Percentiles rank a stretch among this genome's conserved stretches.
phyloP scores from a whole-genome alignment of 495 filamentous ascomycete genomes.

The Ramalina intermedia region DNA sequence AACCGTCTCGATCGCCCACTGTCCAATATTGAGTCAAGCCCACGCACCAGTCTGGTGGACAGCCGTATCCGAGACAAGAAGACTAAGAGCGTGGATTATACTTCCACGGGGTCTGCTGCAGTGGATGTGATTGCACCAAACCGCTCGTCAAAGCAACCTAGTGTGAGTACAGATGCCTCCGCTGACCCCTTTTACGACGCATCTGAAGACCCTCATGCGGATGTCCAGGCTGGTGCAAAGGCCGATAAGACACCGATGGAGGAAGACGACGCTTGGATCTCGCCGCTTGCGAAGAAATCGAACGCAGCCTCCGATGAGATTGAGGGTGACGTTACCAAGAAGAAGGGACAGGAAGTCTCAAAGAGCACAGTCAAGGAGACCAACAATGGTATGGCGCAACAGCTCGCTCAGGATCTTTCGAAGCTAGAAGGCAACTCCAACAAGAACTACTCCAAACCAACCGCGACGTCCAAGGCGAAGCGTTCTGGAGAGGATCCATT shows the following conservation, averaged over 20 bases:
- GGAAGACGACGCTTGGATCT: slow-evolving; percentile 7
- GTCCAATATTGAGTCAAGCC: slow-evolving; percentile 7
- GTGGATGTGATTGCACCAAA: neutral
- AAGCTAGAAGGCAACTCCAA: too few relatives aligned
- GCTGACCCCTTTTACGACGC: slow-evolving; percentile 14
- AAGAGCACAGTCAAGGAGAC: too few relatives aligned
- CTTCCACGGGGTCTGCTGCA: neutral
- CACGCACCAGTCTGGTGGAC: neutral
- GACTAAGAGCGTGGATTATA: slow-evolving; percentile 8
- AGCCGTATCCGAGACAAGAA: slow-evolving; percentile 6
- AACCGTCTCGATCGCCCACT: slow-evolving; percentile 6
- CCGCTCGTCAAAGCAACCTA: neutral
- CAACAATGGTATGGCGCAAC: too few relatives aligned
- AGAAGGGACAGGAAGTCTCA: too few relatives aligned
- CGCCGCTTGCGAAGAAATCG: slow-evolving; percentile 1
- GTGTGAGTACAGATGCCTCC: slow-evolving; percentile 1
- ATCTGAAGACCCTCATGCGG: neutral
- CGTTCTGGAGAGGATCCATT: too few relatives aligned
- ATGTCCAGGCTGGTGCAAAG: neutral
- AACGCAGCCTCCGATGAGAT: too few relatives aligned
- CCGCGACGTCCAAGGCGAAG: too few relatives aligned
- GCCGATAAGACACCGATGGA: neutral
- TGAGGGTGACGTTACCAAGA: too few relatives aligned
- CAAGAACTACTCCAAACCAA: too few relatives aligned
- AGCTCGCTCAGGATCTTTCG: too few relatives aligned